Evolutionary conservation across 176 grass and related monocot species (phyloP).

Genomic region (Phoenix dactylifera): DNA sequence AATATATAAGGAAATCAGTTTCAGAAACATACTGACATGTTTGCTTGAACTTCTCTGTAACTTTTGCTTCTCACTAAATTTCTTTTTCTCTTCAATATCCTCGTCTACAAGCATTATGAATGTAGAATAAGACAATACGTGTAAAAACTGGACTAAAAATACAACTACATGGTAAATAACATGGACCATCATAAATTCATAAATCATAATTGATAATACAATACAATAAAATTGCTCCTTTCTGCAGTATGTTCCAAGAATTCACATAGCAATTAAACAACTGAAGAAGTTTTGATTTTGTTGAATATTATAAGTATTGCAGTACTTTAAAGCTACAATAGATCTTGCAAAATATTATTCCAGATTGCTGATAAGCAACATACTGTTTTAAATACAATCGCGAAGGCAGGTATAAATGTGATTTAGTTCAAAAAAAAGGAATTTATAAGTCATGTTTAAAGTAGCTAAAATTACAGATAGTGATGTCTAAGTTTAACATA

Average conservation of each 20-base stretch:
- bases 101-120: constrained; percentile 50
- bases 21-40: constrained; percentile 52
- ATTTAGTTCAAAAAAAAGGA: no score
- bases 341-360: no score
- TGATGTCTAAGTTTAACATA: no score
- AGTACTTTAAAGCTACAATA: no score
- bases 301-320: no score
- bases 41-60: constrained; percentile 29
- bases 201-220: background rate
- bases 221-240: background rate
- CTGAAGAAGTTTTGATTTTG: background rate
- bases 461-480: no score
- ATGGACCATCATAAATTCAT: background rate
- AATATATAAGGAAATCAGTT: background rate
- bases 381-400: no score
- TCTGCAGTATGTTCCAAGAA: background rate
- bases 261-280: background rate
- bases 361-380: no score
- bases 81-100: constrained; percentile 43
- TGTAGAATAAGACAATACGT: no score
- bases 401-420: no score
- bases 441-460: no score
- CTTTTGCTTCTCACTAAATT: constrained; percentile 33
- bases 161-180: constrained; percentile 2
- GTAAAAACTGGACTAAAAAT: background rate